Conservation (phyloP, 2,329 filamentous ascomycete genomes). For the Penicillium sp. region DNA sequence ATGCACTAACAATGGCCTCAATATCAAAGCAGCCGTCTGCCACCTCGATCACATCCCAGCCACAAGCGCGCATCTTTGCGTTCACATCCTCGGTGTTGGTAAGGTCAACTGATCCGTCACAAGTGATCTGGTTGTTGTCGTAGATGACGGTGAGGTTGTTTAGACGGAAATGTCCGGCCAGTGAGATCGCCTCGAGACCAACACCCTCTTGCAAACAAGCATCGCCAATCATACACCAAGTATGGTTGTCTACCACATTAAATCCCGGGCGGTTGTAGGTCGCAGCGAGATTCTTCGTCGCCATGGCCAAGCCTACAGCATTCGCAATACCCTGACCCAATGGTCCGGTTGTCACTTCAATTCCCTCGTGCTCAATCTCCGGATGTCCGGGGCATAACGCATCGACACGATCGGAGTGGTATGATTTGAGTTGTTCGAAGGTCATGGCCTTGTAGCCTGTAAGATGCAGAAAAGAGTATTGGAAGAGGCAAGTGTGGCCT, state of each 20-base stretch:
- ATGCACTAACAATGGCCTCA: slow-evolving; percentile 40
- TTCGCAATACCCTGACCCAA: slow-evolving; percentile 55
- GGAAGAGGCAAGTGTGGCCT: slow-evolving; percentile 31
- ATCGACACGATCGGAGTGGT: slow-evolving; percentile 25
- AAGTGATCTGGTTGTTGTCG: slow-evolving; percentile 53
- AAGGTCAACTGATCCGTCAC: slow-evolving; percentile 48
- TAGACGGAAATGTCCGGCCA: slow-evolving; percentile 48
- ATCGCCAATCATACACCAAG: slow-evolving; percentile 52
- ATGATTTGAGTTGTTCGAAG: slow-evolving; percentile 30
- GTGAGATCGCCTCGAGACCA: slow-evolving; percentile 46
- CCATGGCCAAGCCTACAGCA: slow-evolving; percentile 52
- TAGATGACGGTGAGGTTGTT: slow-evolving; percentile 51
- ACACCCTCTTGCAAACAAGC: slow-evolving; percentile 52
- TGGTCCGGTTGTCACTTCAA: slow-evolving; percentile 54
- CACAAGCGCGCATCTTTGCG: slow-evolving; percentile 49
- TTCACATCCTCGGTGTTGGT: slow-evolving; percentile 50
- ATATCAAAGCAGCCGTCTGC: slow-evolving; percentile 48
- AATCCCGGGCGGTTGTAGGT: slow-evolving; percentile 46
- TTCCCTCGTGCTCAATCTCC: slow-evolving; percentile 50
- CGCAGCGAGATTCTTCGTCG: slow-evolving; percentile 48
- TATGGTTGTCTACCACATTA: slow-evolving; percentile 45
- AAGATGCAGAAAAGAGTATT: slow-evolving; percentile 28
- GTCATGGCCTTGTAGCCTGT: slow-evolving; percentile 28
- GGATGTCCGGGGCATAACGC: slow-evolving; percentile 36
- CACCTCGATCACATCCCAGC: slow-evolving; percentile 50